These are phyloP conservation scores for Venturia aucupariae DNA, from an alignment of 2,329 filamentous ascomycete genomes.

Conservation along the genomic window DNA sequence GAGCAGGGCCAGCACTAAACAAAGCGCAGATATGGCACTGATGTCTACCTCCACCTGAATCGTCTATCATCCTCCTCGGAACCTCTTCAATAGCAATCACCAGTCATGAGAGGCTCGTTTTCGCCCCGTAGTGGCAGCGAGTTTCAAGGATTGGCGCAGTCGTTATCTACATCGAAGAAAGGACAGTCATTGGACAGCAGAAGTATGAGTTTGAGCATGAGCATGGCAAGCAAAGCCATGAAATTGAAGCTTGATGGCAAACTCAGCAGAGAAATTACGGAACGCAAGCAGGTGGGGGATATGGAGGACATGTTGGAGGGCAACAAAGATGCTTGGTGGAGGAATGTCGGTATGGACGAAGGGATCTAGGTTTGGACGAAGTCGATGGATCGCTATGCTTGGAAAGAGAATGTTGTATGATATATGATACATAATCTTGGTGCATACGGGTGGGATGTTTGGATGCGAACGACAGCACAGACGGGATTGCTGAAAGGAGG, in stretches of 20 bases:
- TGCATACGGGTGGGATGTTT: neutral
- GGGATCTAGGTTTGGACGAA: slow-evolving; percentile 26
- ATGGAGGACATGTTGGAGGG: slow-evolving; percentile 60
- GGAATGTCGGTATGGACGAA: slow-evolving; percentile 41
- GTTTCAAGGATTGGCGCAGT: slow-evolving; percentile 52
- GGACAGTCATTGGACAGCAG: slow-evolving; percentile 1
- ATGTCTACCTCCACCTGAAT: slow-evolving; percentile 97
- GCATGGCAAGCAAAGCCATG: slow-evolving; percentile 41
- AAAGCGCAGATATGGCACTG: slow-evolving; percentile 76
- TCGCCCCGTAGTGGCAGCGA: slow-evolving; percentile 26
- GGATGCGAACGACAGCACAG: neutral
- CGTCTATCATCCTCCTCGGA: slow-evolving; percentile 90
- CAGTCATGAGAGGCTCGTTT: slow-evolving; percentile 73
- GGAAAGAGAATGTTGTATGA: neutral
- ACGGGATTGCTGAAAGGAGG: neutral
- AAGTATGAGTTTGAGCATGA: slow-evolving; percentile 20
- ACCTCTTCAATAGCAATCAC: slow-evolving; percentile 85
- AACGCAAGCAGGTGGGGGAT: slow-evolving; percentile 85
- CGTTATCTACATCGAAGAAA: neutral
- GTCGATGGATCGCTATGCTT: neutral
- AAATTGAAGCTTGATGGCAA: slow-evolving; percentile 57
- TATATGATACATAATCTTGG: neutral
- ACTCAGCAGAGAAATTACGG: slow-evolving; percentile 58
- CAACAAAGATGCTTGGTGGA: slow-evolving; percentile 35
- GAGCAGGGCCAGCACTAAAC: slow-evolving; percentile 6